Evolutionary conservation across 2,329 filamentous ascomycete genomes (phyloP), one percentile per base, ranked within the genome.

Genomic region (Phaeosphaeria sp.): DNA sequence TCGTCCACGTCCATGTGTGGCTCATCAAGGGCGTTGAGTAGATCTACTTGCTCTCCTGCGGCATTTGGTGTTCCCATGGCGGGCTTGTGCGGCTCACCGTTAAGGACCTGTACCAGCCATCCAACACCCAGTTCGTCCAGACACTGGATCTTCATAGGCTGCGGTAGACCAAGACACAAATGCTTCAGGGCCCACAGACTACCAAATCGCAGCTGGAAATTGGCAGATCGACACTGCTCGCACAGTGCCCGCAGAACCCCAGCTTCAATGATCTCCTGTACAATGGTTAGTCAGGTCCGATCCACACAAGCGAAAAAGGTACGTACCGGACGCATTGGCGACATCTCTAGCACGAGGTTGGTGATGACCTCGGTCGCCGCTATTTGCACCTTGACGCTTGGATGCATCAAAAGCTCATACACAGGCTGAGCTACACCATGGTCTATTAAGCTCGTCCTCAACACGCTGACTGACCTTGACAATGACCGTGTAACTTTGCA

Each of bases 161-260:
- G 87, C 18, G 85, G 84, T 6, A 91, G 87, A 21, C 87, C 88
- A 61, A 91, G 85, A 2, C 96, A 89, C 49, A 97, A 84, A 77
- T 98, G 92, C 74, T 98, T 98, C 56, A 99, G 80, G 6, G 93
- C 92, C 94, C 95, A 99, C 1, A 99, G 79, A 21, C 93, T 93
- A 68, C 95, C 93, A 24, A 96, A 83, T 22, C 92, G 87, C 52
- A 98, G 82, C 47, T 89, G 87, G n/a, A 90, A 86, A 69, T 94
- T 91, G 47, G 86, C 84, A 0, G 91, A 95, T 74, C 91, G 91
- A 1, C 93, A 92, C 73, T 97, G 91, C 65, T 91, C 87, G 71
- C 93, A 96, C 1, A 98, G 81, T 0, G 90, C 86, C 60, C 87
- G 87, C 64, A 97, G 83, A 1, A 95, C 86, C 6, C 91, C 91